These are phyloP conservation scores for Euryodendron excelsum DNA, from an alignment of 148 eudicot genomes.

Conservation along the genomic window DNA sequence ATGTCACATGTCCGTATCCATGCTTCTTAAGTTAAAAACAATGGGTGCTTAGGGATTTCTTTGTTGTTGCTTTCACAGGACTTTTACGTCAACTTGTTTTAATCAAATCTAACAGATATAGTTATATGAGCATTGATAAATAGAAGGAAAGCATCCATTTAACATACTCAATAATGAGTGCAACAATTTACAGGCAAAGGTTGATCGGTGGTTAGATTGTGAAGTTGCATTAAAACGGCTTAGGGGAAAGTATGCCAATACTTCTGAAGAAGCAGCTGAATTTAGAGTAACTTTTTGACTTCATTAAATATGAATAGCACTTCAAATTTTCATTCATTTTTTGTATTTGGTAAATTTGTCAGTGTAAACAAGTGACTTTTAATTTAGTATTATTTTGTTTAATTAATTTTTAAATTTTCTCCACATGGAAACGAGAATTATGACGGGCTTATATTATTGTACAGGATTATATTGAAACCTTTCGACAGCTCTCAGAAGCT, in stretches of 20 bases:
- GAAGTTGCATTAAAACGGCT: conserved; percentile 51
- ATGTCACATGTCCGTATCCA: too few species aligned
- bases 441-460: not conserved
- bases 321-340: too few species aligned
- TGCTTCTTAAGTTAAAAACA: too few species aligned
- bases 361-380: not conserved
- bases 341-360: not conserved
- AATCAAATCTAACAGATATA: not conserved
- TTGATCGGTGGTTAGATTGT: conserved; percentile 44
- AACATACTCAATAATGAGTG: not conserved
- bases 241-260: conserved; percentile 47
- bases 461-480: conserved; percentile 58
- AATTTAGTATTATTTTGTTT: not conserved
- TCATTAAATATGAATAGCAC: too few species aligned
- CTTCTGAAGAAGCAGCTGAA: conserved; percentile 56
- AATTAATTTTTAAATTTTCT: too few species aligned
- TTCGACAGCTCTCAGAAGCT: conserved; percentile 35
- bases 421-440: not conserved
- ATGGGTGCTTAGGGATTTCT: not conserved
- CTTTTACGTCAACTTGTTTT: not conserved
- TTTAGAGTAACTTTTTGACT: conserved; percentile 41
- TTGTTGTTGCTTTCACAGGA: not conserved
- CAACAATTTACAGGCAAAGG: conserved; percentile 49
- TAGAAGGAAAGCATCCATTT: not conserved
- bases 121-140: too few species aligned